Evolutionary conservation across 257 asterid genomes (phyloP), one percentile per base, ranked within the genome.

Genomic region (Plantago ovata): DNA sequence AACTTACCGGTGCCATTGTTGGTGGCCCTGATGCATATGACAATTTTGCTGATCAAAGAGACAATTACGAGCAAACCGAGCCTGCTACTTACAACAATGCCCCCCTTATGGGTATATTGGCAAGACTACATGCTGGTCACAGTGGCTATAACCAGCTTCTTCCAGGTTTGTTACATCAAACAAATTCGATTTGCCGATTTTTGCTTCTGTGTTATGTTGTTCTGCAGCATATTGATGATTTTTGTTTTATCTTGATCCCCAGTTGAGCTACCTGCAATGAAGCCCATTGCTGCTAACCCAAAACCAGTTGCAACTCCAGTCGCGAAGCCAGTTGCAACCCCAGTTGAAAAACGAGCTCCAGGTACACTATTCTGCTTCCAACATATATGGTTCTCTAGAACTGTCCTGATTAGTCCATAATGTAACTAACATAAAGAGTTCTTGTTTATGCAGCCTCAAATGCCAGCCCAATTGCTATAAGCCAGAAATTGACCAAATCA

Each of bases 11-110:
- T n/a, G 84, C 84, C 0, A 60, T 79, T n/a, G 69, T 79, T 20
- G 84, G 84, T 13, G 85, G 85, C 51, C 82, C 85, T 4, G 85
- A 79, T 44, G 70, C 79, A 20, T 66, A 73, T 16, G 82, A 79
- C 72, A 62, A 75, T 36, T 75, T 79, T 28, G 73, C 69, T 18
- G 85, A 79, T 70, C 49, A 60, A 9, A 72, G 85, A 47, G 77
- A 61, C 36, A 65, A 73, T 48, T 66, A 77, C 38, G 73, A 56
- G 38, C 79, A 79, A 39, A 75, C 79, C 4, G 81, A 79, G 64
- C 77, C 81, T 16, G 69, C 81, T 42, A 79, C 81, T 43, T 79
- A 79, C 63, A 67, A 74, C 63, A 78, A 71, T 50, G 84, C 81
- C 6, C 84, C 84, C 3, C 79, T 79, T 51, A 48, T 79, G 38